Conservation (phyloP, 1,284 basidiomycete genomes). For the Ganoderma resinaceum region DNA sequence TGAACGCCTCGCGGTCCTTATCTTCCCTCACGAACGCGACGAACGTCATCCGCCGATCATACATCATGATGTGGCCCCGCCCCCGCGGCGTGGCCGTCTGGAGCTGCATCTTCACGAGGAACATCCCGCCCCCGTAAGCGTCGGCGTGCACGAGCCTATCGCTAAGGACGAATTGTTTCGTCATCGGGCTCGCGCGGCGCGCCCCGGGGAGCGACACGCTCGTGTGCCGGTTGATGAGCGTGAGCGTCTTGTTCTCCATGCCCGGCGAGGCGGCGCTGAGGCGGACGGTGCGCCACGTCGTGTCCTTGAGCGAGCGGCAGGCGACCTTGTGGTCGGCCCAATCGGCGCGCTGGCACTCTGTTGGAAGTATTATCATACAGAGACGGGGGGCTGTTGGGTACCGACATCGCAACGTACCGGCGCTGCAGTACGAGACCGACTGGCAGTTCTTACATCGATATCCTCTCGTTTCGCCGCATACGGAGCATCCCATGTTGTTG, state of each 20-base stretch:
- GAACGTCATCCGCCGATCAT: slow-evolving; percentile 49
- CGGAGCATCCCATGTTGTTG: slow-evolving; percentile 44
- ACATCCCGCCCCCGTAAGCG: slow-evolving; percentile 44
- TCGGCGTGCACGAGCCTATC: slow-evolving; percentile 35
- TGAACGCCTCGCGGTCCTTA: slow-evolving; percentile 22
- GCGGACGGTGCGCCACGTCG: slow-evolving; percentile 45
- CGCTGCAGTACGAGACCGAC: slow-evolving; percentile 46
- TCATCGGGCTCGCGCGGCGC: background rate
- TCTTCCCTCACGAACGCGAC: slow-evolving; percentile 37
- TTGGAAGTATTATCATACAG: slow-evolving; percentile 16
- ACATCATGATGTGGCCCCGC: slow-evolving; percentile 43
- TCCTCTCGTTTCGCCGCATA: slow-evolving; percentile 45
- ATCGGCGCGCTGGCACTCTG: slow-evolving; percentile 49
- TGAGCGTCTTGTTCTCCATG: slow-evolving; percentile 24
- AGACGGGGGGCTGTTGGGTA: too few relatives aligned
- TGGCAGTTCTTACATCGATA: slow-evolving; percentile 47
- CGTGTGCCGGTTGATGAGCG: slow-evolving; percentile 4
- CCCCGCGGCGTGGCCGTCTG: slow-evolving; percentile 6
- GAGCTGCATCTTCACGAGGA: slow-evolving; percentile 51
- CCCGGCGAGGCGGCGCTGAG: slow-evolving; percentile 32
- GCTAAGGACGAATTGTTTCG: background rate
- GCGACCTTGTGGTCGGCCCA: slow-evolving; percentile 48
- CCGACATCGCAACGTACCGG: slow-evolving; percentile 31
- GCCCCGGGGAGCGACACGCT: background rate
- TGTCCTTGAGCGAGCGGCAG: slow-evolving; percentile 48